phyloP scores from a whole-genome alignment of 208 protist genomes.

The Leishmania tropica region DNA sequence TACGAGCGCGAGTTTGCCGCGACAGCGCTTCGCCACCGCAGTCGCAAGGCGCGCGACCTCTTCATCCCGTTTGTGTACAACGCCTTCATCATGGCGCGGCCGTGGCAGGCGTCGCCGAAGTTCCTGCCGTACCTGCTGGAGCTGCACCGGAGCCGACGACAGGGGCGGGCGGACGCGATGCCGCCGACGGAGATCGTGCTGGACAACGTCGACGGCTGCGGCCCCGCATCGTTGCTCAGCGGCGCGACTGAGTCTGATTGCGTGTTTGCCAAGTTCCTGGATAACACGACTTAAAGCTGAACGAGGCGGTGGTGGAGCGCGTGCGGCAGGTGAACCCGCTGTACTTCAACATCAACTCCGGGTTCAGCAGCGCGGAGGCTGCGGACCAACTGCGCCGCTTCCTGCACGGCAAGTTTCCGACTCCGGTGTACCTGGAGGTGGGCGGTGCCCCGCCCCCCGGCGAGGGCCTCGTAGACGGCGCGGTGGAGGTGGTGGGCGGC shows the following conservation, averaged over 20 bases:
- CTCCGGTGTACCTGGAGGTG: constrained; percentile 28
- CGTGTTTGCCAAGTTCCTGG: constrained; percentile 30
- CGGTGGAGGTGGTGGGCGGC: not conserved
- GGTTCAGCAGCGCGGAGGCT: constrained; percentile 4
- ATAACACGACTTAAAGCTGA: constrained; percentile 17
- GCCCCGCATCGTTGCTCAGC: constrained; percentile 27
- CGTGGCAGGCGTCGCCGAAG: constrained; percentile 51
- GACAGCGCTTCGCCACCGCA: constrained; percentile 27
- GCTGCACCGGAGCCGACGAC: not conserved
- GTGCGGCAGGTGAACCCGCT: constrained; percentile 26
- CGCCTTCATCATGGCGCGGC: constrained; percentile 58
- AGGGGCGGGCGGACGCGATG: not conserved
- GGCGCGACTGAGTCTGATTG: constrained; percentile 7
- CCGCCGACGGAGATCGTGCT: constrained; percentile 28
- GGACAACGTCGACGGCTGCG: constrained; percentile 65
- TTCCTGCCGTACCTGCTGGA: constrained; percentile 42
- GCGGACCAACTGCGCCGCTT: constrained; percentile 29
- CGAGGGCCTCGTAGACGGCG: not conserved
- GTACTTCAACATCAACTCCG: constrained; percentile 53
- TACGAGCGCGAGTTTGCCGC: constrained; percentile 45
- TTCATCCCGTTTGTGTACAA: constrained; percentile 70
- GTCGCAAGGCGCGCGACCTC: constrained; percentile 35
- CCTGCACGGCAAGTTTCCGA: constrained; percentile 24
- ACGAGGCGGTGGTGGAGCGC: constrained; percentile 5
- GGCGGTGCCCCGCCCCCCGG: not conserved